Conservation (phyloP, 2,329 filamentous ascomycete species). For the Trichoderma koningii region DNA sequence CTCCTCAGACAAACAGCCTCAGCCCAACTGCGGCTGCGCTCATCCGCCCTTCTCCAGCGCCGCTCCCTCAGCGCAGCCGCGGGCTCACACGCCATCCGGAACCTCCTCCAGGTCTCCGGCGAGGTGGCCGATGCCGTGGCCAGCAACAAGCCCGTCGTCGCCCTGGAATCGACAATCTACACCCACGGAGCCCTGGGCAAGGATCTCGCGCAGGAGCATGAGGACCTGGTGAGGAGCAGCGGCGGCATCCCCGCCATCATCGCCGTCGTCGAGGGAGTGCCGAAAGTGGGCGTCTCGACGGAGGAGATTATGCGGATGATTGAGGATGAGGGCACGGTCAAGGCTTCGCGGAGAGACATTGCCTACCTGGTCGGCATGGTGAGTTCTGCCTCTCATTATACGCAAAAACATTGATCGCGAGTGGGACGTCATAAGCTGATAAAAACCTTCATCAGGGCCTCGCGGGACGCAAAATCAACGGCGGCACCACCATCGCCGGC, state of each 20-base stretch:
- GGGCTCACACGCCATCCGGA: slow-evolving; percentile 35
- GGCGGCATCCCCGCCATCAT: slow-evolving; percentile 90
- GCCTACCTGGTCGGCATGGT: slow-evolving; percentile 79
- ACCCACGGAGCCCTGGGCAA: slow-evolving; percentile 88
- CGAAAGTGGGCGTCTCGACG: slow-evolving; percentile 73
- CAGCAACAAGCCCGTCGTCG: slow-evolving; percentile 79
- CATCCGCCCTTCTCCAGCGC: slow-evolving; percentile 10
- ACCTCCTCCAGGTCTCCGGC: slow-evolving; percentile 70
- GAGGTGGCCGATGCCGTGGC: slow-evolving; percentile 79
- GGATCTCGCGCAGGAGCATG: slow-evolving; percentile 73
- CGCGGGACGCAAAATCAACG: slow-evolving; percentile 69
- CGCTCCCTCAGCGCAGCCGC: slow-evolving; percentile 21
- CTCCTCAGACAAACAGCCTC: slow-evolving; percentile 7
- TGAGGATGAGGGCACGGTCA: slow-evolving; percentile 67
- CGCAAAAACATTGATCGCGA: not conserved
- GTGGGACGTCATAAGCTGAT: not conserved
- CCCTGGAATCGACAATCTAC: slow-evolving; percentile 94
- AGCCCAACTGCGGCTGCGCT: slow-evolving; percentile 4
- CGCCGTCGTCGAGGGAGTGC: slow-evolving; percentile 80
- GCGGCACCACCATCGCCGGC: slow-evolving; percentile 89
- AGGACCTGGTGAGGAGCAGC: slow-evolving; percentile 76
- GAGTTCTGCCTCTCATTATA: slow-evolving; percentile 36
- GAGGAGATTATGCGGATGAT: slow-evolving; percentile 76
- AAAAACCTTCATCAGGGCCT: slow-evolving; percentile 52
- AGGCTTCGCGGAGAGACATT: slow-evolving; percentile 85